Evolutionary conservation across 129 eudicot species (phyloP).

Genomic region (Oenanthe sinensis): DNA sequence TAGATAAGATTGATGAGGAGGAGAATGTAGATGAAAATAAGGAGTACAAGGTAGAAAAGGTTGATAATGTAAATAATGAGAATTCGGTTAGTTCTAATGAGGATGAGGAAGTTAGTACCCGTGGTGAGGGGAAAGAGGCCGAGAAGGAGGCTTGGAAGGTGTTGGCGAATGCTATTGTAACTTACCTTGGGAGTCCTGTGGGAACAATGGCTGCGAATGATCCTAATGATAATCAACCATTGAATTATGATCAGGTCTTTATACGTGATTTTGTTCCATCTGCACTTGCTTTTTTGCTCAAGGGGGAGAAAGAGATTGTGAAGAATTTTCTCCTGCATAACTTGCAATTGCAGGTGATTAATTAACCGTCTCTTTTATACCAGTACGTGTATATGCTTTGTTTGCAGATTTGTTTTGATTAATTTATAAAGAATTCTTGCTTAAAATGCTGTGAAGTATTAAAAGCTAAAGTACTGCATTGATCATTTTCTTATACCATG

Average conservation of each 20-base stretch:
- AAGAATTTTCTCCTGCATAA: constrained; percentile 74
- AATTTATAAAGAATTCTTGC: not conserved
- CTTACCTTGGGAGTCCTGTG: constrained; percentile 74
- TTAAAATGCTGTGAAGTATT: not conserved
- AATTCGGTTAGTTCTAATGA: not conserved
- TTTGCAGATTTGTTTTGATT: not conserved
- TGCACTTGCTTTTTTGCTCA: constrained; percentile 80
- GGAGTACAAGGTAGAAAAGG: not conserved
- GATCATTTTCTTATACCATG: too few relatives aligned
- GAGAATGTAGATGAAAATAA: constrained; percentile 18
- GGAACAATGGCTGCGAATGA: constrained; percentile 91
- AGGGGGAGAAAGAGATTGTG: constrained; percentile 78
- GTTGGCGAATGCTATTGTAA: constrained; percentile 60
- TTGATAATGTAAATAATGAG: constrained; percentile 10
- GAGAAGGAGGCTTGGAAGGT: constrained; percentile 94
- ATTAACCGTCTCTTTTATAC: not conserved
- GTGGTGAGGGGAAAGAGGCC: constrained; percentile 38
- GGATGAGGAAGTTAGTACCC: not conserved
- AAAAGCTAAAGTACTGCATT: too few relatives aligned
- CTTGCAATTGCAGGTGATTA: constrained; percentile 66
- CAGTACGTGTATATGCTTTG: not conserved
- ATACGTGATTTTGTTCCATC: constrained; percentile 81
- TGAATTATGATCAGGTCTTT: constrained; percentile 93
- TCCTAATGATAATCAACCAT: constrained; percentile 59
- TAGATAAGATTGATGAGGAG: constrained; percentile 30